A percentile compares a stretch with the other conserved stretches of the same genome.
These are phyloP conservation scores for Chloromonas sp. DNA, from an alignment of 163 green algal genomes.

Conservation along the genomic window DNA sequence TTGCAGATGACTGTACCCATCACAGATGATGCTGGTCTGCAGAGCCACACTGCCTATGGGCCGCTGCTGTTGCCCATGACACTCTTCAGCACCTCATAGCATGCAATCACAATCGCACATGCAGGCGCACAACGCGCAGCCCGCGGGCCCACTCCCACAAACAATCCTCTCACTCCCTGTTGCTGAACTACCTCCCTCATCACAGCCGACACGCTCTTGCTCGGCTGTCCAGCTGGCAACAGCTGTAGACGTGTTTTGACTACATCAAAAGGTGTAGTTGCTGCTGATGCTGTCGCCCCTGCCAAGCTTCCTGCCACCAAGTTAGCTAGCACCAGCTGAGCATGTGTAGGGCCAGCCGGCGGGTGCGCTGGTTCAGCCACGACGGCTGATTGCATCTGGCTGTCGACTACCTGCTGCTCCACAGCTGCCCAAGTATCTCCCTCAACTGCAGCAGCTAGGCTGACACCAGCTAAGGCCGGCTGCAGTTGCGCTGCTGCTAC, in stretches of 20 bases:
- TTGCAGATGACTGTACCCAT: too few species aligned
- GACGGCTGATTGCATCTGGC: constrained; percentile 1
- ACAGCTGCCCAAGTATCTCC: too few species aligned
- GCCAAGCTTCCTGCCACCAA: constrained; percentile 67
- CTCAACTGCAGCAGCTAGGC: too few species aligned
- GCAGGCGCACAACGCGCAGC: constrained; percentile 72
- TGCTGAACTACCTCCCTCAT: constrained; percentile 43
- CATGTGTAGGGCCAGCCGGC: background rate
- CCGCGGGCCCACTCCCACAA: constrained; percentile 71
- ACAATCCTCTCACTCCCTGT: constrained; percentile 71
- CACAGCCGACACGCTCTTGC: constrained; percentile 9
- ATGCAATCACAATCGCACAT: constrained; percentile 85
- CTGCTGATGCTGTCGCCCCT: constrained; percentile 68
- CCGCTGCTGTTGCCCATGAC: too few species aligned
- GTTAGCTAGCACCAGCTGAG: constrained; percentile 64
- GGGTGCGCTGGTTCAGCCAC: background rate
- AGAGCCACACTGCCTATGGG: too few species aligned
- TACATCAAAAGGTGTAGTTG: constrained; percentile 93
- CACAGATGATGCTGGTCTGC: too few species aligned
- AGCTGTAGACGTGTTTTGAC: constrained; percentile 87
- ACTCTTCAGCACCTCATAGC: constrained; percentile 88
- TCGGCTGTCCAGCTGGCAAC: background rate
- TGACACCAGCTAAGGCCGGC: too few species aligned
- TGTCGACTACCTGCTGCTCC: too few species aligned
- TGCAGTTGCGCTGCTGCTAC: too few species aligned